phyloP scores from a whole-genome alignment of 1,284 basidiomycete species.

The Exobasidium cylindrosporum region DNA sequence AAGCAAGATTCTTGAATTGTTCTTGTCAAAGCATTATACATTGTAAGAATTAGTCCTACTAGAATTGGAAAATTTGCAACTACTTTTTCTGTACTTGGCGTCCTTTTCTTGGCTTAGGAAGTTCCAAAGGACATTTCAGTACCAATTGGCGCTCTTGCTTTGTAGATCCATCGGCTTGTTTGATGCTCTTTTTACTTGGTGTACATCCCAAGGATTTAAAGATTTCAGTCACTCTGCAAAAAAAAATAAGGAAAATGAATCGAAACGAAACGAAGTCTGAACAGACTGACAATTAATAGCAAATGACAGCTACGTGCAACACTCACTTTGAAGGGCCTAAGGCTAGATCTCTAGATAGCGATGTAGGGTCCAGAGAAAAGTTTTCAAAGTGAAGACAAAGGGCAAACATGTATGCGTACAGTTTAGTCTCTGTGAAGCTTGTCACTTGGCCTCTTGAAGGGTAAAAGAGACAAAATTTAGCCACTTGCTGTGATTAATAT shows the following conservation, averaged over 20 bases:
- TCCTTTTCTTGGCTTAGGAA: conserved; percentile 17
- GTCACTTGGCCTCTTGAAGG: conserved; percentile 16
- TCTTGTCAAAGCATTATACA: no score
- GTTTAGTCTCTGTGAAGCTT: conserved; percentile 37
- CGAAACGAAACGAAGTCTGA: no score
- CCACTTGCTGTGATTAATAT: no score
- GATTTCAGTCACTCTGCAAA: conserved; percentile 18
- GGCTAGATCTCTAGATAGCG: conserved; percentile 22
- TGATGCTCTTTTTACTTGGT: neutral
- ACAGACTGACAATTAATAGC: no score
- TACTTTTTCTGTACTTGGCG: neutral
- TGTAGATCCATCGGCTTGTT: neutral
- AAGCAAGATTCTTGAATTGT: neutral
- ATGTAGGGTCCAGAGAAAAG: conserved; percentile 38
- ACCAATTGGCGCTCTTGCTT: conserved; percentile 12
- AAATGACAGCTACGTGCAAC: no score
- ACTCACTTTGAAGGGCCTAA: conserved; percentile 15
- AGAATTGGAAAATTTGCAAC: no score
- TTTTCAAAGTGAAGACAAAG: conserved; percentile 47
- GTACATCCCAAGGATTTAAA: conserved; percentile 25
- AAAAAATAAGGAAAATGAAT: conserved; percentile 13
- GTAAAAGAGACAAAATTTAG: no score
- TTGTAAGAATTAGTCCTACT: no score
- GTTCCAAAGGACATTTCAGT: conserved; percentile 18
- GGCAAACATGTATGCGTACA: conserved; percentile 45